phyloP scores from a whole-genome alignment of 495 filamentous ascomycete species.

The Aspergillus panamensis region DNA sequence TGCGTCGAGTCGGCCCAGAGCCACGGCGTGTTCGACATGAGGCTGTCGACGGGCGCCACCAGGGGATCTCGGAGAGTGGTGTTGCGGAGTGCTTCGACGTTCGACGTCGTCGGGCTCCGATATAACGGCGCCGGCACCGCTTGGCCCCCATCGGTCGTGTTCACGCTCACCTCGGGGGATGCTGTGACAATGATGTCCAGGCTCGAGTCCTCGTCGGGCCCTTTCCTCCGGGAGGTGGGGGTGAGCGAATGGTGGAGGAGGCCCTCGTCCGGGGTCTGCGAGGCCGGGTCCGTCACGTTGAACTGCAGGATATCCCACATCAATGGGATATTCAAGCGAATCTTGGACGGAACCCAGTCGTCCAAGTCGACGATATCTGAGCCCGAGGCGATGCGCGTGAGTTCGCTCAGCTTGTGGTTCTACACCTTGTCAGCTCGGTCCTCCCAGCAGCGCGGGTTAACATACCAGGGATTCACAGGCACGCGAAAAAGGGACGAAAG shows the following conservation, averaged over 20 bases:
- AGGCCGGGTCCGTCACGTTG: slow-evolving; percentile 26
- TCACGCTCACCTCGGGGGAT: slow-evolving; percentile 43
- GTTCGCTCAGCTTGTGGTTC: slow-evolving; percentile 41
- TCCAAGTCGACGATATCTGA: slow-evolving; percentile 37
- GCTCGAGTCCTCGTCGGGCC: slow-evolving; percentile 22
- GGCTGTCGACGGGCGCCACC: slow-evolving; percentile 41
- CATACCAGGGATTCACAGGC: slow-evolving; percentile 39
- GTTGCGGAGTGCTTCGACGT: slow-evolving; percentile 24
- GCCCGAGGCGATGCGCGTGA: slow-evolving; percentile 44
- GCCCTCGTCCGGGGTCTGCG: slow-evolving; percentile 23
- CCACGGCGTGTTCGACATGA: slow-evolving; percentile 47
- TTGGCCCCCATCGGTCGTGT: slow-evolving; percentile 43
- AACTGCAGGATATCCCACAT: slow-evolving; percentile 49
- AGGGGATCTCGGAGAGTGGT: slow-evolving; percentile 27
- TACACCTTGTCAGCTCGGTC: slow-evolving; percentile 9
- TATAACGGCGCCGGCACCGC: slow-evolving; percentile 37
- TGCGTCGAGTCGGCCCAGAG: slow-evolving; percentile 44
- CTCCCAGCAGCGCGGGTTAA: background rate
- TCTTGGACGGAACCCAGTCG: slow-evolving; percentile 45
- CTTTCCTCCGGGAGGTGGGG: slow-evolving; percentile 18
- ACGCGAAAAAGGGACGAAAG: slow-evolving; percentile 38
- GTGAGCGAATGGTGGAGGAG: slow-evolving; percentile 35
- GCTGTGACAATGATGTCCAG: slow-evolving; percentile 45
- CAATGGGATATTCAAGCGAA: slow-evolving; percentile 48
- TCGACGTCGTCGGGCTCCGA: slow-evolving; percentile 23